Percentiles rank a stretch among this genome's conserved stretches.
Conservation (phyloP, 2,329 filamentous ascomycete genomes). For the Teratosphaeria nubilosa region DNA sequence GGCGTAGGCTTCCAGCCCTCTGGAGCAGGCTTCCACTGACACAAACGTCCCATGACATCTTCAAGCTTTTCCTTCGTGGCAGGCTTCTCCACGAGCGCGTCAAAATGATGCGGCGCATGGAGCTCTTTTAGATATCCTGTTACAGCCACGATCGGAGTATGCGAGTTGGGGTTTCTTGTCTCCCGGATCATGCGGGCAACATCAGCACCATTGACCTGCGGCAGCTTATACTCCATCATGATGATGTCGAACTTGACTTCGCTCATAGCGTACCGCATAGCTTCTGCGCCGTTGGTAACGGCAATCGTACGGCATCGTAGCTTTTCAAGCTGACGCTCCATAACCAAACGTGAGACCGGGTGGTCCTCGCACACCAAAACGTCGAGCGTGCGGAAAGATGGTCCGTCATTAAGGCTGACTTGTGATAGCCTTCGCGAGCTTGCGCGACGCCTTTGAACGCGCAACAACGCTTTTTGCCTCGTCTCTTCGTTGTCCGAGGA, state of each 20-base stretch:
- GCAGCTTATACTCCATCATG: constrained; percentile 93
- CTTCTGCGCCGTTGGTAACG: constrained; percentile 80
- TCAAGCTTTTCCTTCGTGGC: constrained; percentile 85
- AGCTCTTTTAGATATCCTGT: constrained; percentile 97
- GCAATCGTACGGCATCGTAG: constrained; percentile 88
- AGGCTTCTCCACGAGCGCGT: constrained; percentile 90
- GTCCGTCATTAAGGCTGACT: constrained; percentile 73
- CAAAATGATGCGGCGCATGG: constrained; percentile 89
- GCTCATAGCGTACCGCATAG: constrained; percentile 85
- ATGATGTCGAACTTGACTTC: constrained; percentile 99
- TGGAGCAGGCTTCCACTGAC: constrained; percentile 81
- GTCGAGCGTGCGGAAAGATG: constrained; percentile 81
- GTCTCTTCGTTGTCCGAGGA: constrained; percentile 96
- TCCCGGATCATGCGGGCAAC: constrained; percentile 96
- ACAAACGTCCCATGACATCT: constrained; percentile 77
- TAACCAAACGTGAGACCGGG: constrained; percentile 92
- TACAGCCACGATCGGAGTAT: constrained; percentile 91
- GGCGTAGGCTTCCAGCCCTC: constrained; percentile 42
- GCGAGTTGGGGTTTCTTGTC: constrained; percentile 86
- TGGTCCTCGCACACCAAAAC: constrained; percentile 97
- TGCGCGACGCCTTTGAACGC: constrained; percentile 87
- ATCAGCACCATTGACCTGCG: constrained; percentile 88
- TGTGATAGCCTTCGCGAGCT: constrained; percentile 91
- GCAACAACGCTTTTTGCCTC: constrained; percentile 77
- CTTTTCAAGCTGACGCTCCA: constrained; percentile 96